Conservation (phyloP, 73 alveolate genomes). For the Paramecium sonneborni region DNA sequence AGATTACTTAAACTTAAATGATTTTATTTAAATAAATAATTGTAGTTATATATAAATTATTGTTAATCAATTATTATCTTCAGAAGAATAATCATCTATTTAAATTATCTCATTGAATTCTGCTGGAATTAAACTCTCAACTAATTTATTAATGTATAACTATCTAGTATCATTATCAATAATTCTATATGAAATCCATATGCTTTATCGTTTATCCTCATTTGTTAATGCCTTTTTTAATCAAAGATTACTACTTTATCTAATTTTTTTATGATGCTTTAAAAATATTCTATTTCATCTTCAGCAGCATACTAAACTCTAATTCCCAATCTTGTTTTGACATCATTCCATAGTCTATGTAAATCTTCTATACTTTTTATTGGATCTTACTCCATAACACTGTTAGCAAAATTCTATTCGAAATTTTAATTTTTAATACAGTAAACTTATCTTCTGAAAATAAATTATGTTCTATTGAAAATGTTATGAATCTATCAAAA, state of each 20-base stretch:
- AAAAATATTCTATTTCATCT: not conserved
- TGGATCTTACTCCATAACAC: not conserved
- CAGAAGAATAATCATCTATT: not conserved
- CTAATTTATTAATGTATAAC: not conserved
- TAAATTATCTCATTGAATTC: not conserved
- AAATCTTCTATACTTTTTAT: conserved; percentile 25
- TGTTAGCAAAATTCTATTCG: conserved; percentile 1
- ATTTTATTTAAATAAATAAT: not conserved
- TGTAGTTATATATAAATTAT: not conserved
- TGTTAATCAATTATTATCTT: not conserved
- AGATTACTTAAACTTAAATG: conserved; percentile 38
- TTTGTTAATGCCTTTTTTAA: not conserved
- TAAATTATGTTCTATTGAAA: conserved; percentile 12
- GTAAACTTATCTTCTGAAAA: not conserved
- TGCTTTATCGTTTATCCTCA: not conserved
- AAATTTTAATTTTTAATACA: not conserved
- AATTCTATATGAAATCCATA: not conserved
- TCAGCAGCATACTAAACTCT: not conserved
- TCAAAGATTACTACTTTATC: not conserved
- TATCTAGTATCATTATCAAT: not conserved
- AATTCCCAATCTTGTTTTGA: not conserved
- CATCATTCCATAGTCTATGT: not conserved
- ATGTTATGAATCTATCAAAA: conserved; percentile 34
- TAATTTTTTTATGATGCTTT: not conserved
- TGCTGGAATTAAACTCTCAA: not conserved